Base-by-base conservation (phyloP, 768 basidiomycete species). In the Lentinula lateritia region DNA sequence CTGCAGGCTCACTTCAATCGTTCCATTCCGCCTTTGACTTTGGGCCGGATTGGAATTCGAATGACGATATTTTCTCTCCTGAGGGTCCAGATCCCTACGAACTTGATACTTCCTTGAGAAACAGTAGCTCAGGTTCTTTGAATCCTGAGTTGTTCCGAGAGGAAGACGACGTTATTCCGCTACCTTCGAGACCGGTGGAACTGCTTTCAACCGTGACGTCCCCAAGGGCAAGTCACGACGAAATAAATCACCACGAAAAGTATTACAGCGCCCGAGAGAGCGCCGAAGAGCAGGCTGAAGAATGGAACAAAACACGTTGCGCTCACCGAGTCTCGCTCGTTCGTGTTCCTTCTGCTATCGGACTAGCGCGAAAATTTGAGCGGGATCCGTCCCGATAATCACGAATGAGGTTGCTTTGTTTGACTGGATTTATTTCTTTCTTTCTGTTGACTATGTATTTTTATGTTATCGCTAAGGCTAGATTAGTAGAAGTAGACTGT, bases 251-350 rank as follows among this genome's bases (percentile, higher is more conserved):
- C 34, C 83, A 80, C 61, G 82, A 85, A 65, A 78, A 74, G 55
- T 78, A 77, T 66, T 76, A 74, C 64, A 78, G 77, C 23, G 77
- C 75, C 35, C 71, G 71, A 16, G 85, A 87, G 67, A 75, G 69
- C 20, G 70, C 71, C 32, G 80, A 82, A 50, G 90, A 93, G 70
- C 80, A 88, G 71, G 92, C 93, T n/a, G 92, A 93, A 70, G 88
- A 89, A 56, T 95, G 93, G 93, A 79, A 91, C 73, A 86, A 86
- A 71, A 95, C 93, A 1, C 86, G 88, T 52, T 89, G 87, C 39
- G 92, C 90, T 13, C 89, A 92, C 66, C 87, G 92, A 8, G 93
- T 94, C 8, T 94, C 92, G 9, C 76, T 94, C 46, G 89, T 93
- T 48, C 81, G 83, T 62, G 71, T 93, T 28, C 91, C 92, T 23